Base-by-base conservation (phyloP, 805 yeast genomes). In the Saturnispora besseyi region DNA sequence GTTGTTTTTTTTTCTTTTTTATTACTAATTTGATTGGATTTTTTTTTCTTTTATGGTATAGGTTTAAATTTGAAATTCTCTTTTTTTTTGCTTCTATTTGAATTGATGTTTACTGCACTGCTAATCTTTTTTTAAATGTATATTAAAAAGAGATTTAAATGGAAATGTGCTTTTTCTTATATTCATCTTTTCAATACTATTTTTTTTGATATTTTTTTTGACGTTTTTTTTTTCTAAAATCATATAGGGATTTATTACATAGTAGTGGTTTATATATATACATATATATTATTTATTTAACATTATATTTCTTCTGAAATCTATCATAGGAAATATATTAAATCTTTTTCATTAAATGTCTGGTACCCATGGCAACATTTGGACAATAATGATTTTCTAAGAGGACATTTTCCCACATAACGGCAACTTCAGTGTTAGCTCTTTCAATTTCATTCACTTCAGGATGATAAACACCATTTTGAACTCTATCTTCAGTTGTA, bases 311-410 rank as follows among this genome's bases (percentile, higher is more conserved):
- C 26, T 36, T 36, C 10, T 18, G 40, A 22, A 18, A 36, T 18
- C 24, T 22, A 15, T 36, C 5, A 12, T 36, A 15, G 5, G 42
- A 38, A 24, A 44, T 33, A 43, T 46, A 58, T 57, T 62, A 62
- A n/a, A 62, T 57, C 53, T 66, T 68, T 41, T 69, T 68, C 30
- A 71, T 52, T 45, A 78, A 51, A 4, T 74, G 55, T 52, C 66
- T 73, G 2, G 74, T 77, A 13, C 88, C 90, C 58, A 82, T 83
- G 22, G 81, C 75, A n/a, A 90, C 87, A 51, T 77, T 67, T 2
- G 96, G 95, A 53, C 88, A 78, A 62, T 87, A 93, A 65, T 93
- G 98, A 54, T 81, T 78, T 51, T 82, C 84, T 50, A 93, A 69
- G 38, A 91, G 66, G 5, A 82, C 82, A 47, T 81, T 79, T 61